Evolutionary conservation across 192 early-diverging fungal genomes (phyloP), one percentile per base, ranked within the genome.

Genomic region (Radiomyces spectabilis): DNA sequence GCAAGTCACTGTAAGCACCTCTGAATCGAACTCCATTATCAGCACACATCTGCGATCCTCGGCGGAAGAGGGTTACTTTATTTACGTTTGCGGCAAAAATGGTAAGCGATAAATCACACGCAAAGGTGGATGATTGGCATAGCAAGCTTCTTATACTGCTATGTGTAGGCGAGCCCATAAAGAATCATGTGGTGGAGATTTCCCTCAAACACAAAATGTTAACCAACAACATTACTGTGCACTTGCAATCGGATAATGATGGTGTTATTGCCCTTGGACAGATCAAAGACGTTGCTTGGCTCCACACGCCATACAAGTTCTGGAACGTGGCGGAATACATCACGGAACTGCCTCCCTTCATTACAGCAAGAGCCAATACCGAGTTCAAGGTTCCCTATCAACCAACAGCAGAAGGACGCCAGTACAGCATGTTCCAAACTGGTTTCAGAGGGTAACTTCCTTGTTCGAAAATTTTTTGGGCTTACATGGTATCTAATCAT

Each of bases 71-170:
- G 63, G 51, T 2, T 74, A 74, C 15, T 43, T 61, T 18, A 42
- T 69, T 33, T 52, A 54, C 29, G 67, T 69, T 9, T 21, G 65
- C 10, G 72, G 72, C 24, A 69, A 66, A 26, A 74, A 74, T 54
- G 25, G 45, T 22, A 22, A 43, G 13, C 41, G 18, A n/a, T 3
- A 22, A 4, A 18, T 6, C 51, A n/a, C 18, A 33, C 16, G 9
- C 2, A 38, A 35, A 53, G 19, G 7, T 43, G 41, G 41, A 43
- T 7, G 41, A n/a, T n/a, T n/a, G n/a, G n/a, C n/a, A 35, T 5
- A 9, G 41, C 4, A 16, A 16, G 19, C 19, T n/a, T 19, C n/a
- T 19, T 42, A 5, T 19, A 16, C n/a, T 42, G 19, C 19, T 5
- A 42, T 19, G 19, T n/a, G 24, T 42, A 18, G 74, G 74, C 13